Percentiles rank a stretch among this genome's conserved stretches.
These are phyloP conservation scores for Clathrospora elynae DNA, from an alignment of 2,329 filamentous ascomycete species.

Conservation along the genomic window DNA sequence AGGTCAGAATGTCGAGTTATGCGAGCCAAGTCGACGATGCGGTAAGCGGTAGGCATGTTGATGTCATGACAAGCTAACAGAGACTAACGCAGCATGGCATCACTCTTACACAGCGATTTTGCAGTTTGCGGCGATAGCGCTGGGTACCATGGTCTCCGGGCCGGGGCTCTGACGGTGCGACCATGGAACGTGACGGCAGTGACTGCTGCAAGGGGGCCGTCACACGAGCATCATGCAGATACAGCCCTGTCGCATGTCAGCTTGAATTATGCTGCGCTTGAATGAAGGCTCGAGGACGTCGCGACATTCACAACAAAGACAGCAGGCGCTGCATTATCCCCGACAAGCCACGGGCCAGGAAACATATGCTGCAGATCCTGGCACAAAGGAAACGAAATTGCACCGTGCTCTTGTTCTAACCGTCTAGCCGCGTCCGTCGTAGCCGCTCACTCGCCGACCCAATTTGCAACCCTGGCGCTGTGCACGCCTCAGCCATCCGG, in stretches of 20 bases:
- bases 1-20: constrained; percentile 1
- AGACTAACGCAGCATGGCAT: constrained; percentile 24
- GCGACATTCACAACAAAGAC: neutral
- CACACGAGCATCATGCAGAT: constrained; percentile 9
- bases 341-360: constrained; percentile 1
- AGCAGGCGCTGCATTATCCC: neutral
- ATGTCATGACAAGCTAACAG: constrained; percentile 27
- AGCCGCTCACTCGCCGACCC: constrained; percentile 23
- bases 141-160: constrained; percentile 3
- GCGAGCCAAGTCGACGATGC: constrained; percentile 9
- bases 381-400: constrained; percentile 26
- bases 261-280: too few relatives aligned
- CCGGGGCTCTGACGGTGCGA: constrained; percentile 1
- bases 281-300: too few relatives aligned
- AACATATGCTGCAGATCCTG: constrained; percentile 11
- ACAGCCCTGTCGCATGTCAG: constrained; percentile 10
- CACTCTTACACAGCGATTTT: constrained; percentile 12
- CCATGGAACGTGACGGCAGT: constrained; percentile 5
- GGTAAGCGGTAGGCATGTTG: constrained; percentile 24
- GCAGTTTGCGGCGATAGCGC: neutral
- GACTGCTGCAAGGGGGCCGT: constrained; percentile 10
- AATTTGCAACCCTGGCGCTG: constrained; percentile 32
- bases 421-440: constrained; percentile 16
- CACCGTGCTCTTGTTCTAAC: constrained; percentile 7
- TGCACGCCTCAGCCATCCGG: constrained; percentile 42